These are phyloP conservation scores for Biscutella laevigata DNA, from an alignment of 441 rosid species.

Conservation along the genomic window DNA sequence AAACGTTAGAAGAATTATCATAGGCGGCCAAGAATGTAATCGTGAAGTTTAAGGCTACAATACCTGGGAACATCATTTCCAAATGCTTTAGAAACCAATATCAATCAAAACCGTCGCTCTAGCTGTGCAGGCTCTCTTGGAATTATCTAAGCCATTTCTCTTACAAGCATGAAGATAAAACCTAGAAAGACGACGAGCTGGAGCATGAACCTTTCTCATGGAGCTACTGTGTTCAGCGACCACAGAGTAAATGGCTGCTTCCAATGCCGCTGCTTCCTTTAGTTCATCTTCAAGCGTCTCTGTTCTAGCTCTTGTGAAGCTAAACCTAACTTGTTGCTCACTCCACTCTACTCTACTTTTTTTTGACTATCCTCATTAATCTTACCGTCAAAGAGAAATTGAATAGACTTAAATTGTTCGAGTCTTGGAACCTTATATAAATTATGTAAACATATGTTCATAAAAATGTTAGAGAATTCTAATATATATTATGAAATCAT, in stretches of 20 bases:
- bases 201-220: constrained; percentile 70
- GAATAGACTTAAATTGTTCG: constrained; percentile 57
- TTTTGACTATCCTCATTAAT: constrained; percentile 8
- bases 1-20: too few species aligned
- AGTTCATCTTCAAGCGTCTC: constrained; percentile 72
- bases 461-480: too few species aligned
- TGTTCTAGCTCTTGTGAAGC: constrained; percentile 35
- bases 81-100: constrained; percentile 84
- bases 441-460: too few species aligned
- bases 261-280: constrained; percentile 77
- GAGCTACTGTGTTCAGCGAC: constrained; percentile 92
- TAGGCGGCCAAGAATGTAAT: too few species aligned
- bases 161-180: constrained; percentile 73
- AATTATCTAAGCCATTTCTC: constrained; percentile 25
- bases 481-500: too few species aligned
- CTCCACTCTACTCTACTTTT: constrained; percentile 9
- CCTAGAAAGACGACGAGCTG: constrained; percentile 87
- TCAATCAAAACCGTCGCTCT: constrained; percentile 71
- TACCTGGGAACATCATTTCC: constrained; percentile 94
- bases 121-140: constrained; percentile 62
- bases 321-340: constrained; percentile 19
- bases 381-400: constrained; percentile 34
- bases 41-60: not conserved
- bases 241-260: constrained; percentile 76
- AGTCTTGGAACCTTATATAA: constrained; percentile 40